A percentile compares a stretch with the other conserved stretches of the same genome.
These are phyloP conservation scores for Trichocladium uniseriatum DNA, from an alignment of 495 filamentous ascomycete species.

Conservation along the genomic window DNA sequence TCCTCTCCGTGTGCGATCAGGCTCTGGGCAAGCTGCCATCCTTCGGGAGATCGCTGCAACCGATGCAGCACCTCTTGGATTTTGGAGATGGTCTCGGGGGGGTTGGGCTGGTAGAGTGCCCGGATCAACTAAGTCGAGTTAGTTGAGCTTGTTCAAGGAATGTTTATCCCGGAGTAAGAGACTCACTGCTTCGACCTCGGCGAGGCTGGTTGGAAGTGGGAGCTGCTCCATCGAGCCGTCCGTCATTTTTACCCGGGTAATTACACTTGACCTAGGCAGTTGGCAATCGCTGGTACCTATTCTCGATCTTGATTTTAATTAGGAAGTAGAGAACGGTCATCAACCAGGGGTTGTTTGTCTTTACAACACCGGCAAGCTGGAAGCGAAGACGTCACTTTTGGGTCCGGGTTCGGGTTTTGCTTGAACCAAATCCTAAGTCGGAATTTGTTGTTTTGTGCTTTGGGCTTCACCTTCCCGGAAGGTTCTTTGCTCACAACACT, in stretches of 20 bases:
- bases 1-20: conserved; percentile 56
- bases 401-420: neutral
- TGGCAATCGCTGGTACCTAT: too few relatives aligned
- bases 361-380: too few relatives aligned
- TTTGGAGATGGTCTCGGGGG: conserved; percentile 48
- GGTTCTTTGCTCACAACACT: too few relatives aligned
- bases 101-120: conserved; percentile 63
- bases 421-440: neutral
- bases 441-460: neutral
- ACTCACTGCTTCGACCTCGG: conserved; percentile 36
- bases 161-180: neutral
- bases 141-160: neutral
- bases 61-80: conserved; percentile 69
- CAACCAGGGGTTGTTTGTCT: too few relatives aligned
- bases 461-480: neutral
- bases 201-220: conserved; percentile 29
- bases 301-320: too few relatives aligned
- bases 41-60: conserved; percentile 66
- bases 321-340: too few relatives aligned
- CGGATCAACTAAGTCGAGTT: conserved; percentile 43
- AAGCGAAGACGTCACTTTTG: conserved; percentile 4
- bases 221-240: conserved; percentile 20
- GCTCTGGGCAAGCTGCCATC: conserved; percentile 75
- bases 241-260: too few relatives aligned
- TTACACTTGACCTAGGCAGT: too few relatives aligned